Evolutionary conservation across 2,329 filamentous ascomycete species (phyloP).

Genomic region (Alternaria burnsii): DNA sequence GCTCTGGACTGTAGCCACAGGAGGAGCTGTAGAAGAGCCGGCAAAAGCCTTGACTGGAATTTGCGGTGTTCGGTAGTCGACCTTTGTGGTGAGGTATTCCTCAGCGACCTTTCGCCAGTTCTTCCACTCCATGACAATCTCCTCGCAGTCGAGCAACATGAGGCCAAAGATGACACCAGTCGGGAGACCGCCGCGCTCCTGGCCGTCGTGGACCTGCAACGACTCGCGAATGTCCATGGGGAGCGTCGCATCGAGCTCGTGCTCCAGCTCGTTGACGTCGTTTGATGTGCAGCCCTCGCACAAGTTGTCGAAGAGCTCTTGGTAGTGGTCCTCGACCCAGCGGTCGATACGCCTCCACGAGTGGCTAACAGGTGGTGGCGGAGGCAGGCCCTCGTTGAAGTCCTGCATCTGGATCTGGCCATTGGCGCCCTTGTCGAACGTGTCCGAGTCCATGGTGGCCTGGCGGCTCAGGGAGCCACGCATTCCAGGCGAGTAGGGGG

Average conservation of each 20-base stretch:
- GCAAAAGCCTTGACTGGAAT: slow-evolving; percentile 76
- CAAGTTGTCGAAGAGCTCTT: slow-evolving; percentile 91
- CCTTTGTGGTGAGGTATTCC: slow-evolving; percentile 75
- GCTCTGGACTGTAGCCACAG: slow-evolving; percentile 60
- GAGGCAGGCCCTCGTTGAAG: slow-evolving; percentile 90
- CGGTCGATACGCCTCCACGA: slow-evolving; percentile 94
- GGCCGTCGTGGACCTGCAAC: slow-evolving; percentile 90
- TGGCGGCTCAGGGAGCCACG: slow-evolving; percentile 77
- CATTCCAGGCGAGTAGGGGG: slow-evolving; percentile 90
- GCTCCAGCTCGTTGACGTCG: slow-evolving; percentile 95
- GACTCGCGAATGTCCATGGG: slow-evolving; percentile 95
- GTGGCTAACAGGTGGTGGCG: slow-evolving; percentile 84
- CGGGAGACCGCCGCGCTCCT: slow-evolving; percentile 89
- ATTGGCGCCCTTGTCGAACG: slow-evolving; percentile 70
- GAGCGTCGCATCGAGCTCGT: slow-evolving; percentile 92
- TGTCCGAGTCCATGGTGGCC: slow-evolving; percentile 61
- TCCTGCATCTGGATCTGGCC: slow-evolving; percentile 97
- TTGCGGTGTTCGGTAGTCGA: slow-evolving; percentile 65
- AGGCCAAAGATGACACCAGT: slow-evolving; percentile 92
- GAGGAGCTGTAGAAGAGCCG: slow-evolving; percentile 75
- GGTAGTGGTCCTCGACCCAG: slow-evolving; percentile 95
- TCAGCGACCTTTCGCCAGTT: slow-evolving; percentile 95
- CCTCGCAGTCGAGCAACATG: slow-evolving; percentile 97
- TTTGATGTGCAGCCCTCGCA: slow-evolving; percentile 92
- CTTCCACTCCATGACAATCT: slow-evolving; percentile 97